Conservation (phyloP, 169 alveolate genomes). For the Pseudocohnilembus persalinus region DNA sequence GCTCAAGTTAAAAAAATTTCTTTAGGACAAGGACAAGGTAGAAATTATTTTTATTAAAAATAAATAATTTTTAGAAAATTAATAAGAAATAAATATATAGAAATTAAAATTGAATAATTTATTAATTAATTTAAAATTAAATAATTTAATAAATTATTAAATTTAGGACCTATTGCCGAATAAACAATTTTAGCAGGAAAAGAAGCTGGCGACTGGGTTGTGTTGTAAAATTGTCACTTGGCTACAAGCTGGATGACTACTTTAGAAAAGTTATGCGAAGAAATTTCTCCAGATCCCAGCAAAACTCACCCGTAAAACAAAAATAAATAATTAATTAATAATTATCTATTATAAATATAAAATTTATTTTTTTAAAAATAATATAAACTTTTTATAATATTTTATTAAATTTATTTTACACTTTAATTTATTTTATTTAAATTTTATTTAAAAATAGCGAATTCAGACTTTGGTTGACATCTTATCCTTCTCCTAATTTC, state of each 20-base stretch:
- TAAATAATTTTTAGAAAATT: too few relatives aligned
- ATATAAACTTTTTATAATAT: too few relatives aligned
- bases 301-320: conserved; percentile 38
- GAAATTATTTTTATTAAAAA: background rate
- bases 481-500: conserved; percentile 89
- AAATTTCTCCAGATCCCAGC: conserved; percentile 81
- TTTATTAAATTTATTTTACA: background rate
- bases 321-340: background rate
- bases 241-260: conserved; percentile 89
- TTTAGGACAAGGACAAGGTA: conserved; percentile 73
- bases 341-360: too few relatives aligned
- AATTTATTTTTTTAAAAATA: background rate
- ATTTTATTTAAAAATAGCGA: conserved; percentile 65
- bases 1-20: conserved; percentile 58
- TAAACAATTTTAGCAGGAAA: conserved; percentile 71
- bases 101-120: too few relatives aligned
- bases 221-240: conserved; percentile 90
- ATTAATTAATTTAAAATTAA: too few relatives aligned
- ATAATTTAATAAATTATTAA: too few relatives aligned
- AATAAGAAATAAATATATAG: too few relatives aligned
- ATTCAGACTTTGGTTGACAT: conserved; percentile 91
- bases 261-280: conserved; percentile 88
- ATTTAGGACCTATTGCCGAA: conserved; percentile 85
- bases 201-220: conserved; percentile 88
- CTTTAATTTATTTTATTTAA: conserved; percentile 49